These are phyloP conservation scores for Nepenthes alata DNA, from an alignment of 179 eudicot species.

Conservation along the genomic window DNA sequence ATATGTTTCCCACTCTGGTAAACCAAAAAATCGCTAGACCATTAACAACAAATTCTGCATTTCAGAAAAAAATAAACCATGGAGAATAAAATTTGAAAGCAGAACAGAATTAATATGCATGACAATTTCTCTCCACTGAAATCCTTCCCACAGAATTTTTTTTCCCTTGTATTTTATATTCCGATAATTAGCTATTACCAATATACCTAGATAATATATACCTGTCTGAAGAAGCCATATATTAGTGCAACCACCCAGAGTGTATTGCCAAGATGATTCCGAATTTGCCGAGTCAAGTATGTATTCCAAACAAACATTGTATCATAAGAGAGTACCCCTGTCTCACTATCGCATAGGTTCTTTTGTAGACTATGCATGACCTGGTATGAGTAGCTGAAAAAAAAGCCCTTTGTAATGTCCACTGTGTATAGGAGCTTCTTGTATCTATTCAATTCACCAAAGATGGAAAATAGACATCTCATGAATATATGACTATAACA, in stretches of 20 bases:
- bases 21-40: no score
- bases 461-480: slow-evolving; percentile 25
- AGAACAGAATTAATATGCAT: no score
- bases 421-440: slow-evolving; percentile 87
- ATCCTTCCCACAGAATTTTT: no score
- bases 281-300: slow-evolving; percentile 63
- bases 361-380: slow-evolving; percentile 91
- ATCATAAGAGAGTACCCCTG: slow-evolving; percentile 53
- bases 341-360: slow-evolving; percentile 45
- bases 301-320: slow-evolving; percentile 98
- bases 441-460: slow-evolving; percentile 56
- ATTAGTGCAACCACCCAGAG: slow-evolving; percentile 87
- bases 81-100: no score
- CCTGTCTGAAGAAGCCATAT: slow-evolving; percentile 82
- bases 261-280: slow-evolving; percentile 58
- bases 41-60: no score
- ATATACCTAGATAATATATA: slow-evolving; percentile 5
- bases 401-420: slow-evolving; percentile 99
- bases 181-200: neutral
- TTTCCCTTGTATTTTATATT: slow-evolving; percentile 7
- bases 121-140: no score
- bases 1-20: no score
- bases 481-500: slow-evolving; percentile 18
- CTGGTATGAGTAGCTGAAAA: slow-evolving; percentile 90
- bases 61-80: no score